These are phyloP conservation scores for Bassia scoparia DNA, from an alignment of 148 eudicot species.

Conservation along the genomic window DNA sequence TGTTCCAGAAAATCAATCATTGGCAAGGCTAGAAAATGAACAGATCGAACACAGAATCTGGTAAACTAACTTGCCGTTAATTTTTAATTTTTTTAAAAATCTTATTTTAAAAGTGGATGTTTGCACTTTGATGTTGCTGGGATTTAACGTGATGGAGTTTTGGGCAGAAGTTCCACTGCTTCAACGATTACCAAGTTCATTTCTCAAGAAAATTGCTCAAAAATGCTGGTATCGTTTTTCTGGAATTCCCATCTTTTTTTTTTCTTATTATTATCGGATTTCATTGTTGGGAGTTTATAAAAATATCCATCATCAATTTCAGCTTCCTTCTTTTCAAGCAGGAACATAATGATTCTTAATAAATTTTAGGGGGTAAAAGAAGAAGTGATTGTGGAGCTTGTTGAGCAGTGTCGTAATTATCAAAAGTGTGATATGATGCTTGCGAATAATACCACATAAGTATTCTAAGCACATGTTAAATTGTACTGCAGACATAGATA, in stretches of 20 bases:
- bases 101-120: not conserved
- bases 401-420: conserved; percentile 89
- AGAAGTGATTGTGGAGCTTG: conserved; percentile 85
- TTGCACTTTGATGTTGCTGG: no score
- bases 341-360: not conserved
- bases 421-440: conserved; percentile 81
- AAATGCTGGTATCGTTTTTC: conserved; percentile 40
- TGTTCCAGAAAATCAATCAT: no score
- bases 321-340: not conserved
- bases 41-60: no score
- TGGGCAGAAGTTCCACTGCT: conserved; percentile 69
- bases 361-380: conserved; percentile 61
- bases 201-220: conserved; percentile 60
- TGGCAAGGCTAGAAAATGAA: no score
- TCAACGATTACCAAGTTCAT: conserved; percentile 69
- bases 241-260: not conserved
- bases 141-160: conserved; percentile 65
- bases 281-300: not conserved
- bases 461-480: not conserved
- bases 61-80: no score
- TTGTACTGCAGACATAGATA: not conserved
- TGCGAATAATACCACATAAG: conserved; percentile 72
- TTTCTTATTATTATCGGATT: not conserved
- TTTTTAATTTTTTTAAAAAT: no score
- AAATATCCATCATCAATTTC: not conserved